Evolutionary conservation across 495 filamentous ascomycete species (phyloP).

Genomic region (Tetracladium setigerum): DNA sequence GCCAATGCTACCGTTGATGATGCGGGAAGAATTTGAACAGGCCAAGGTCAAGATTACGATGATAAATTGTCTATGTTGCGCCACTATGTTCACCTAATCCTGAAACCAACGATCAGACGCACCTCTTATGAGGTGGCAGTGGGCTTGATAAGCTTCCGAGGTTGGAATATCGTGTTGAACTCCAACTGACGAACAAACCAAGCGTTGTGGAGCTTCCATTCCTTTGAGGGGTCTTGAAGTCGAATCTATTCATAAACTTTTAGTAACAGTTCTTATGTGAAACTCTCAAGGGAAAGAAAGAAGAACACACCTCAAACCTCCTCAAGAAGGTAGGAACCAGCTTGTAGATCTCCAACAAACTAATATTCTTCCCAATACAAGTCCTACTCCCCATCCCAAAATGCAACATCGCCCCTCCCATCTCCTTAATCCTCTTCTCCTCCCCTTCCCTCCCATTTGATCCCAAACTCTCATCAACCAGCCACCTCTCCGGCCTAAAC

Average conservation of each 20-base stretch:
- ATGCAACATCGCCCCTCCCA: slow-evolving; percentile 54
- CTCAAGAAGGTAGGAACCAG: slow-evolving; percentile 65
- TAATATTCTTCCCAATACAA: slow-evolving; percentile 69
- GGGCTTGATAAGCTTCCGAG: slow-evolving; percentile 36
- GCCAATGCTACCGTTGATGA: no score
- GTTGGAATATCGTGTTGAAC: slow-evolving; percentile 49
- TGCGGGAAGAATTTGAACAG: no score
- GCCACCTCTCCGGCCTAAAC: slow-evolving; percentile 55
- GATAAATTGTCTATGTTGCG: no score
- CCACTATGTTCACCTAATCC: no score
- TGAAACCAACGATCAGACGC: no score
- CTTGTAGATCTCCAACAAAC: slow-evolving; percentile 72
- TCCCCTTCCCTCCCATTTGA: slow-evolving; percentile 28
- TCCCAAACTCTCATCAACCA: slow-evolving; percentile 24
- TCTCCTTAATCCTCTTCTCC: slow-evolving; percentile 40
- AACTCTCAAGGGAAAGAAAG: not conserved
- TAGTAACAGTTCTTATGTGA: no score
- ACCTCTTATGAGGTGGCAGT: slow-evolving; percentile 1
- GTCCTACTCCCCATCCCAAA: slow-evolving; percentile 54
- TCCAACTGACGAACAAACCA: slow-evolving; percentile 68
- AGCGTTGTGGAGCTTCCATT: slow-evolving; percentile 62
- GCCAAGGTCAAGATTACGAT: no score
- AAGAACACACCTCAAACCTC: slow-evolving; percentile 50
- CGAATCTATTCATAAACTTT: slow-evolving; percentile 39
- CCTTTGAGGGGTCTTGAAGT: slow-evolving; percentile 47